A percentile compares a stretch with the other conserved stretches of the same genome.
These are phyloP conservation scores for Plasmopara halstedii DNA, from an alignment of 352 stramenopile species.

Conservation along the genomic window DNA sequence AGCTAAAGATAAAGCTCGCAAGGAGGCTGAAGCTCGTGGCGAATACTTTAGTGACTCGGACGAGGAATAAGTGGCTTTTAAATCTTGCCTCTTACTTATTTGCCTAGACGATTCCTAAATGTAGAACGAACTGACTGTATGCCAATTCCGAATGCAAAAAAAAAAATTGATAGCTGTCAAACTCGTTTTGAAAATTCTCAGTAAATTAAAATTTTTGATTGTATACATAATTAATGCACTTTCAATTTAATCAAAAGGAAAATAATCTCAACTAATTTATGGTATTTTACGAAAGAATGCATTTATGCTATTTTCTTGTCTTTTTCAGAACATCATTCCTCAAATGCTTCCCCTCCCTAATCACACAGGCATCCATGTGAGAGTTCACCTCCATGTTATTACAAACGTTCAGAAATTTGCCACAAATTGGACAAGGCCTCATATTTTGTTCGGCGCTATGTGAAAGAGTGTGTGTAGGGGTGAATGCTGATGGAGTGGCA, in stretches of 20 bases:
- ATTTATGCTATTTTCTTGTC: no score
- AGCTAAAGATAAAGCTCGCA: conserved; percentile 82
- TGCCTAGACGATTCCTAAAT: conserved; percentile 23
- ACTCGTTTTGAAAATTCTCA: not conserved
- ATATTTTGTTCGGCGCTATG: conserved; percentile 2
- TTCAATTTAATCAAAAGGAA: no score
- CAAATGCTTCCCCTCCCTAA: no score
- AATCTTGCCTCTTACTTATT: conserved; percentile 31
- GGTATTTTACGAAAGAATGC: no score
- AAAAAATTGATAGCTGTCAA: conserved; percentile 3
- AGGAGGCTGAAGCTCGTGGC: conserved; percentile 77
- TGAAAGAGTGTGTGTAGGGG: not conserved
- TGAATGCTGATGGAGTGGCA: conserved; percentile 4
- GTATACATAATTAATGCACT: no score
- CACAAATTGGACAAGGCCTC: conserved; percentile 48
- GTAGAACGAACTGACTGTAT: not conserved
- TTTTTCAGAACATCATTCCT: no score
- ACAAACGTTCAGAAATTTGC: conserved; percentile 39
- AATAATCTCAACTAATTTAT: no score
- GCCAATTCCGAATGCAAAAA: conserved; percentile 29
- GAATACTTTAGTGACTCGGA: conserved; percentile 82
- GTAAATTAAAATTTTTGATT: no score
- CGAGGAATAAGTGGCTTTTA: conserved; percentile 44
- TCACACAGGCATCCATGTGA: conserved; percentile 51
- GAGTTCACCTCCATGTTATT: conserved; percentile 52